These are phyloP conservation scores for Saprolegnia parasitica DNA, from an alignment of 352 stramenopile genomes.

Conservation along the genomic window DNA sequence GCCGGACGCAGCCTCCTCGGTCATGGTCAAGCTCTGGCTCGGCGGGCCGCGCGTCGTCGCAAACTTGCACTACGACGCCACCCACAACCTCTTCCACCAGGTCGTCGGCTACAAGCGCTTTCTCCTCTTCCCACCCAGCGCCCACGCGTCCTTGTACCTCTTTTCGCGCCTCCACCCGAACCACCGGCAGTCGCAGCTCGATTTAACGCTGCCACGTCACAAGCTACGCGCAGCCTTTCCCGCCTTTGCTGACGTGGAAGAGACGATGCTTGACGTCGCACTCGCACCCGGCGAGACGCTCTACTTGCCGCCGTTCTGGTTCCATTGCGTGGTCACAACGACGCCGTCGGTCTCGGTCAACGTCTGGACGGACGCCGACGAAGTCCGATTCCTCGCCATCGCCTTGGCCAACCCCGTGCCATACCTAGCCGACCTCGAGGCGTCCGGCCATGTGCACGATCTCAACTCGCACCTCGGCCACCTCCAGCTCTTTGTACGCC, in stretches of 20 bases:
- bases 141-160: conserved; percentile 19
- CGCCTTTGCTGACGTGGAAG: not conserved
- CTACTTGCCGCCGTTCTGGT: conserved; percentile 32
- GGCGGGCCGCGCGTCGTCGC: conserved; percentile 18
- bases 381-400: not conserved
- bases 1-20: not conserved
- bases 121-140: conserved; percentile 23
- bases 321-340: conserved; percentile 27
- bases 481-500: conserved; percentile 7
- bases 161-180: conserved; percentile 28
- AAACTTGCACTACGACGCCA: conserved; percentile 30
- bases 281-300: conserved; percentile 28
- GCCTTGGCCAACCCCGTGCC: conserved; percentile 13
- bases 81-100: conserved; percentile 31
- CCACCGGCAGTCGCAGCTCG: conserved; percentile 29
- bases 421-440: conserved; percentile 10
- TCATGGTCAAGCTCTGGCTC: conserved; percentile 29
- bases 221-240: conserved; percentile 2
- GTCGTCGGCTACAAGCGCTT: conserved; percentile 23
- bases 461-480: conserved; percentile 7
- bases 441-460: conserved; percentile 5
- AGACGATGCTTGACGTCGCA: conserved; percentile 15
- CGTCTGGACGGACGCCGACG: conserved; percentile 24
- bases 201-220: not conserved
- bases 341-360: conserved; percentile 28